These are phyloP conservation scores for Alloteropsis angusta DNA, from an alignment of 202 grass and related monocot genomes.

Conservation along the genomic window DNA sequence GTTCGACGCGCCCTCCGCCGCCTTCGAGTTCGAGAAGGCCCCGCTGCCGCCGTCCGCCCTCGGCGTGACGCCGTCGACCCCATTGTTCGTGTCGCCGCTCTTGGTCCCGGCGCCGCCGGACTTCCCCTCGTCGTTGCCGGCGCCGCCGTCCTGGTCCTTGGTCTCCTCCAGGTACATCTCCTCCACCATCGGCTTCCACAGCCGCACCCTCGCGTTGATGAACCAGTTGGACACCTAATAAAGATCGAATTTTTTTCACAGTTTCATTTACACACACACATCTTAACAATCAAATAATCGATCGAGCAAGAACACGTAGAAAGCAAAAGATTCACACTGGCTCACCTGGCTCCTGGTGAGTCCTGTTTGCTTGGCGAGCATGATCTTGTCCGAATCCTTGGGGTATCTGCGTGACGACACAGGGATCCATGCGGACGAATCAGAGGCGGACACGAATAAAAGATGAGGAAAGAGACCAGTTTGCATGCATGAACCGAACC, in stretches of 20 bases:
- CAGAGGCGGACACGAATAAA: conserved; percentile 20
- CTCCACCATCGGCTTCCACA: conserved; percentile 99
- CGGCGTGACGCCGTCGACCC: conserved; percentile 1
- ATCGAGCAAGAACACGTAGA: not conserved
- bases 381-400: conserved; percentile 97
- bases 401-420: conserved; percentile 69
- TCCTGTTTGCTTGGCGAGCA: conserved; percentile 97
- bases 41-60: not conserved
- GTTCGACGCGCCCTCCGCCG: not conserved
- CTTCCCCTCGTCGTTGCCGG: conserved; percentile 34
- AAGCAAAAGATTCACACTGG: not conserved
- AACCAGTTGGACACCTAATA: conserved; percentile 96
- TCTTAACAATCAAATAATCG: not conserved
- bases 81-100: conserved; percentile 9
- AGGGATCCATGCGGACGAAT: not conserved
- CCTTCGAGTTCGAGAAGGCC: not conserved
- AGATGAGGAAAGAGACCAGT: not conserved
- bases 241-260: not conserved
- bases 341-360: conserved; percentile 91
- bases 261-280: not conserved
- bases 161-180: conserved; percentile 97
- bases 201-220: conserved; percentile 90
- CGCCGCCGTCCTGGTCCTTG: conserved; percentile 42
- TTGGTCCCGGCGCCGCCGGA: conserved; percentile 34
- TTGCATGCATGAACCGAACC: not conserved